Conservation (phyloP, 495 filamentous ascomycete genomes). For the Lasiosphaeria miniovina region DNA sequence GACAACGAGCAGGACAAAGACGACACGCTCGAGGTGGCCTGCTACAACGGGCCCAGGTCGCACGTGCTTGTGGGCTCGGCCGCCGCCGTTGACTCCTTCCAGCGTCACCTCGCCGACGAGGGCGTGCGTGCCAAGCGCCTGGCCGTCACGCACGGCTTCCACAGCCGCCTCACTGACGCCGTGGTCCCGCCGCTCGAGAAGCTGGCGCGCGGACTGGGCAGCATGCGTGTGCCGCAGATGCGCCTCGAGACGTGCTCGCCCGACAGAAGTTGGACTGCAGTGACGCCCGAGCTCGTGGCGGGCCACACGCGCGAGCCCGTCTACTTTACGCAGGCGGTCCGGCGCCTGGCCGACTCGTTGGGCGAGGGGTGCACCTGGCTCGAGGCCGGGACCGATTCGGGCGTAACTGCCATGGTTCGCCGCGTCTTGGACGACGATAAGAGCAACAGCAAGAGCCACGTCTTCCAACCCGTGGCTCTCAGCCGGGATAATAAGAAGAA, state of each 20-base stretch:
- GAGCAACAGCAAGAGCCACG: not conserved
- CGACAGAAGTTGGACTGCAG: slow-evolving; percentile 32
- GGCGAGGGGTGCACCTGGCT: slow-evolving; percentile 38
- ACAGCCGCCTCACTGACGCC: slow-evolving; percentile 39
- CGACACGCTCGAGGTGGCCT: slow-evolving; percentile 39
- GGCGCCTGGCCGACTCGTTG: slow-evolving; percentile 33
- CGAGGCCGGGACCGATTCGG: slow-evolving; percentile 52
- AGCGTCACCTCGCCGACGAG: not conserved
- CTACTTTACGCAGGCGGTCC: slow-evolving; percentile 47
- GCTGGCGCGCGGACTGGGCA: slow-evolving; percentile 22
- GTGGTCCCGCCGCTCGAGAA: slow-evolving; percentile 28
- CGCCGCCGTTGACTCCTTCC: slow-evolving; percentile 29
- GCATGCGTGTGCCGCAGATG: slow-evolving; percentile 26
- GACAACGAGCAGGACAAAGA: slow-evolving; percentile 2
- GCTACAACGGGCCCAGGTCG: slow-evolving; percentile 50
- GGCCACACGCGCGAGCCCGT: slow-evolving; percentile 51
- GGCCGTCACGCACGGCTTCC: slow-evolving; percentile 44
- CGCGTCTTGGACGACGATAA: slow-evolving; percentile 26
- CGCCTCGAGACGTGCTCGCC: slow-evolving; percentile 31
- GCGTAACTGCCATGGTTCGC: slow-evolving; percentile 44
- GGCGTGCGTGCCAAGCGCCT: slow-evolving; percentile 35
- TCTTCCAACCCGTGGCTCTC: slow-evolving; percentile 34
- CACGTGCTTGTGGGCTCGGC: slow-evolving; percentile 46
- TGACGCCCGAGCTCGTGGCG: slow-evolving; percentile 39
- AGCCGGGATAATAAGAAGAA: not conserved